Evolutionary conservation across 352 stramenopile genomes (phyloP), one percentile per base, ranked within the genome.

Genomic region (Phytophthora boehmeriae): DNA sequence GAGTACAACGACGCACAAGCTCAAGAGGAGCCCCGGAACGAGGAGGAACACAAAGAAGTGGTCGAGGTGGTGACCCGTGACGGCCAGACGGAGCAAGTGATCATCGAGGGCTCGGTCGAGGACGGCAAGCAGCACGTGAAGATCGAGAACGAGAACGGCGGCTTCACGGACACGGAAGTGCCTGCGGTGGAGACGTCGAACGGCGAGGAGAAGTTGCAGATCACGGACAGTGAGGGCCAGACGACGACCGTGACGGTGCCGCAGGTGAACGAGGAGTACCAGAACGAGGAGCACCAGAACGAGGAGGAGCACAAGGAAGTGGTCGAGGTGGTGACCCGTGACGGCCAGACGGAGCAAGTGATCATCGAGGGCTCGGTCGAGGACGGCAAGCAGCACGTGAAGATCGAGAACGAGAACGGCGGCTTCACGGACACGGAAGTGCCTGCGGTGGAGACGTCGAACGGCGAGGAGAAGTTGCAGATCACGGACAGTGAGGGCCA

Each of bases 161-260:
- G 54, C 14, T 69, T 59, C 46, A 45, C 61, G 5, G 59, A 54
- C 30, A 64, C 61, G 54, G 46, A 69, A 42, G 61, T 69, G 4
- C 38, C 25, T 1, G 56, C 41, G 5, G 51, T 59, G 35, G 39
- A 64, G 34, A 69, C 47, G 1, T 41, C 61, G 1, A 60, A 45
- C 1, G 61, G 61, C 2, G 61, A 69, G 61, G 46, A 69, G 41
- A 69, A 69, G 54, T 55, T 69, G 39, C 19, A 63, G 54, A 69
- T 69, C n/a, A 54, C 61, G 14, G 64, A 59, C 27, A 23, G 38
- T 11, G 54, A 60, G 10, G 61, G 61, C 22, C 54, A 64, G 23
- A 69, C 62, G 27, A 64, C 54, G 9, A 54, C 61, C 1, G 61
- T 69, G 16, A 48, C 64, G 16, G 46, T 69, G 9, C 61, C 61